Evolutionary conservation across 2,329 filamentous ascomycete species (phyloP).

Genomic region (Ramichloridium luteum): DNA sequence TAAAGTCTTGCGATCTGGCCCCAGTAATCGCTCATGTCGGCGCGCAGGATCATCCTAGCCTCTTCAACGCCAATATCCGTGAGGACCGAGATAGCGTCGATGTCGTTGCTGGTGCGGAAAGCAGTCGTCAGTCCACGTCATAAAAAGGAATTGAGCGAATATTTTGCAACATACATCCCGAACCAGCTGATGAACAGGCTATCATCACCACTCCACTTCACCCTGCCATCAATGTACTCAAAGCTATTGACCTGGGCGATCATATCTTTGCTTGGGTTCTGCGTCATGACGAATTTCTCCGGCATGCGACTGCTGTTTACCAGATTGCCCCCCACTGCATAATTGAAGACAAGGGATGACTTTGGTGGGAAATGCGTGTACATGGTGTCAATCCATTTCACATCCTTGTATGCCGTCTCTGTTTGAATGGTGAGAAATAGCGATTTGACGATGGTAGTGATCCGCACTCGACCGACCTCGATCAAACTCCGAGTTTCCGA

Average conservation of each 20-base stretch:
- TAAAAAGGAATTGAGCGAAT: neutral
- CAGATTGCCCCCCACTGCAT: neutral
- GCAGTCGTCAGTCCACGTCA: neutral
- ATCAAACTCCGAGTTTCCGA: conserved; percentile 1
- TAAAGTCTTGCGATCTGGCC: neutral
- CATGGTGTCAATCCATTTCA: conserved; percentile 1
- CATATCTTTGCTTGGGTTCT: neutral
- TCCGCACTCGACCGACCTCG: too few species aligned
- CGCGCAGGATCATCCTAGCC: neutral
- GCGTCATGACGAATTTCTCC: neutral
- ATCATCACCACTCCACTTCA: neutral
- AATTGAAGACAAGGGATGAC: neutral
- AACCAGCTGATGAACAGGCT: neutral
- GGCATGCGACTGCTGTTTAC: neutral
- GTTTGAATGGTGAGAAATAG: too few species aligned
- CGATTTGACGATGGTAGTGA: too few species aligned
- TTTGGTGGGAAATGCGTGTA: neutral
- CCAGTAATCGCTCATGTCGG: neutral
- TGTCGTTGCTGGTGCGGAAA: neutral
- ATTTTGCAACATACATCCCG: neutral
- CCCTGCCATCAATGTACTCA: neutral
- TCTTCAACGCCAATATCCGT: neutral
- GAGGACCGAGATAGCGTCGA: neutral
- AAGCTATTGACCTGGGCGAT: neutral
- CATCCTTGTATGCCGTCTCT: neutral